These are phyloP conservation scores for Ophiosphaerella korrae DNA, from an alignment of 2,329 filamentous ascomycete genomes.

Conservation along the genomic window DNA sequence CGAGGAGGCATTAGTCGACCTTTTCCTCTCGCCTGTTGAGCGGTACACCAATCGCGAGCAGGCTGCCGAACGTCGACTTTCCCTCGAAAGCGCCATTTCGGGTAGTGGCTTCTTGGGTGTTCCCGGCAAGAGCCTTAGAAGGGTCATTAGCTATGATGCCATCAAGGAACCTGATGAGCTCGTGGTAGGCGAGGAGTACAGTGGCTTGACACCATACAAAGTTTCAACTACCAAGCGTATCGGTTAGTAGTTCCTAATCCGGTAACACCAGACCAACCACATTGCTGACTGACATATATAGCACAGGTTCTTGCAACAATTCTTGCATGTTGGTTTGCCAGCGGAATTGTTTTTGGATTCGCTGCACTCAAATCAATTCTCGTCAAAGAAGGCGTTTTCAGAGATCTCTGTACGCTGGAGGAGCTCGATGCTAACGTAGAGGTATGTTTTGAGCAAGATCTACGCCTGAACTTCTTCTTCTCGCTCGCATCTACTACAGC, in stretches of 20 bases:
- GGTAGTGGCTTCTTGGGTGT: conserved; percentile 21
- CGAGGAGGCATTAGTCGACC: conserved; percentile 46
- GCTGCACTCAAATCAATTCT: conserved; percentile 49
- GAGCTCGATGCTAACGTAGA: conserved; percentile 41
- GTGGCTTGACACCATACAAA: conserved; percentile 56
- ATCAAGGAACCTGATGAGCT: conserved; percentile 48
- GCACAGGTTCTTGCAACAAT: conserved; percentile 43
- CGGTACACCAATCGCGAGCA: conserved; percentile 36
- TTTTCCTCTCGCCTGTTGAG: conserved; percentile 43
- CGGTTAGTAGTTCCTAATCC: conserved; percentile 29
- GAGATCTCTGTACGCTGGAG: conserved; percentile 41
- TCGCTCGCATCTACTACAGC: conserved; percentile 46
- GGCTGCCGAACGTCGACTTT: conserved; percentile 36
- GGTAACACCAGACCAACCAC: conserved; percentile 6
- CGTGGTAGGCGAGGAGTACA: conserved; percentile 45
- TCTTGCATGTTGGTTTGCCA: conserved; percentile 47
- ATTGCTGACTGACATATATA: conserved; percentile 22
- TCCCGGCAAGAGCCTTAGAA: conserved; percentile 42
- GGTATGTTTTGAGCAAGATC: conserved; percentile 48
- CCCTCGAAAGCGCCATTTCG: conserved; percentile 35
- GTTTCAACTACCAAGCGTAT: conserved; percentile 47
- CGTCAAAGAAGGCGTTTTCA: conserved; percentile 46
- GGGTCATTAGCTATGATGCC: conserved; percentile 56
- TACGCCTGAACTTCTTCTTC: conserved; percentile 47
- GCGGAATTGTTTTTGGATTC: conserved; percentile 50